Percentiles rank a stretch among this genome's conserved stretches.
phyloP scores from a whole-genome alignment of 2,329 filamentous ascomycete species.

The Claviceps digitariae region DNA sequence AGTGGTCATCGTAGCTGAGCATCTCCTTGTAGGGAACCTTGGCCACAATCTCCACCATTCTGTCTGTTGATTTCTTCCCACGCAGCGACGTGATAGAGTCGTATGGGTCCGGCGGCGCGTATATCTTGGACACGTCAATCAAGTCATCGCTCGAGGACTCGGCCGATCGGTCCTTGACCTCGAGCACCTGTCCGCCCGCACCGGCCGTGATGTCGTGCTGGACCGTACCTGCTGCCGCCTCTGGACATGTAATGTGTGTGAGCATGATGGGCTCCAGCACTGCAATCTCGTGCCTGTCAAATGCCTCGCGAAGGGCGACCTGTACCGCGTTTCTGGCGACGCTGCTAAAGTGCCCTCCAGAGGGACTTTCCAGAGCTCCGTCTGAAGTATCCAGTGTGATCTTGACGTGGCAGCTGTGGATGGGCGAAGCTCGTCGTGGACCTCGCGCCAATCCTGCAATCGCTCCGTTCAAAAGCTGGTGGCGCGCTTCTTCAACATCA shows the following conservation, averaged over 20 bases:
- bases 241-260: constrained; percentile 74
- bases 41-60: constrained; percentile 57
- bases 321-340: constrained; percentile 50
- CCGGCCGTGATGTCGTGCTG: constrained; percentile 68
- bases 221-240: constrained; percentile 65
- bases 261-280: constrained; percentile 93
- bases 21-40: constrained; percentile 91
- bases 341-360: constrained; percentile 55
- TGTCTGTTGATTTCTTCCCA: constrained; percentile 33
- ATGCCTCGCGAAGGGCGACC: constrained; percentile 50
- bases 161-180: constrained; percentile 45
- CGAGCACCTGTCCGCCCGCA: constrained; percentile 58
- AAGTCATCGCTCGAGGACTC: constrained; percentile 21
- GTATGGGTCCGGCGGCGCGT: constrained; percentile 78
- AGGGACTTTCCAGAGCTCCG: constrained; percentile 41
- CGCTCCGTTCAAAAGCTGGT: constrained; percentile 63
- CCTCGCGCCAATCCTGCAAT: constrained; percentile 75
- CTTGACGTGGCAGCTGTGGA: constrained; percentile 61
- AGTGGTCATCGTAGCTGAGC: constrained; percentile 82
- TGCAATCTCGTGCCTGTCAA: constrained; percentile 39
- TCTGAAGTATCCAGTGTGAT: constrained; percentile 53
- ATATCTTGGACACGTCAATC: constrained; percentile 65
- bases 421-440: constrained; percentile 63
- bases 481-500: constrained; percentile 35
- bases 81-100: constrained; percentile 44